Base-by-base conservation (phyloP, 768 basidiomycete species). In the Termitomyces sp. region DNA sequence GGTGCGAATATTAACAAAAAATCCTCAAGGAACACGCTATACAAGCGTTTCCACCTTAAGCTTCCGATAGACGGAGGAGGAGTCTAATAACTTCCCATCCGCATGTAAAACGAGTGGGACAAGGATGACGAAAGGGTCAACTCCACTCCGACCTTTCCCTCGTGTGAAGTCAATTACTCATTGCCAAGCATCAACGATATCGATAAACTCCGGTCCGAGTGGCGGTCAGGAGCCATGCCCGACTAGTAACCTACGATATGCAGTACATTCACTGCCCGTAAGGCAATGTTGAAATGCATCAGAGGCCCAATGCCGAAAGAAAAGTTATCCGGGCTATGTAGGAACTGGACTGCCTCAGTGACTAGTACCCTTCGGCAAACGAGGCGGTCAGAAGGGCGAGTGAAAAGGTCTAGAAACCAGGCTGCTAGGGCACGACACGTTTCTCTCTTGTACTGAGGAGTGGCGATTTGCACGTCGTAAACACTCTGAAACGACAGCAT, bases 401-500 rank as follows among this genome's bases (percentile, higher is more conserved):
- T 28, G 30, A 32, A 10, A 33, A 32, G 48, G 10, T 35, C 33
- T 33, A 13, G 50, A 26, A 51, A 23, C 20, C 23, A 26, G 36
- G 23, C 9, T 3, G 16, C 38, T 4, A 16, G 14, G 8, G 36
- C 48, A 3, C 18, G 20, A 8, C 38, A 28, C 52, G 26, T n/a
- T 30, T 55, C 20, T 30, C 23, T 47, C 55, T 41, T 35, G 4
- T 30, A 28, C 41, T 54, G 28, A 40, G 50, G 8, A 23, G 38
- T 23, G 35, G 50, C 14, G 30, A 14, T 30, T 44, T 44, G 10
- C 40, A 58, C 57, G 50, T 51, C 57, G 20, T 28, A 23, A 44
- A 52, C 41, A 35, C 28, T 51, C 20, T 58, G 57, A 44, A 58
- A 38, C 13, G 43, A 18, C 47, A 57, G 41, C 56, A 40, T 50